Conservation (phyloP, 163 green algal species). For the Coccomyxa subellipsoidea region DNA sequence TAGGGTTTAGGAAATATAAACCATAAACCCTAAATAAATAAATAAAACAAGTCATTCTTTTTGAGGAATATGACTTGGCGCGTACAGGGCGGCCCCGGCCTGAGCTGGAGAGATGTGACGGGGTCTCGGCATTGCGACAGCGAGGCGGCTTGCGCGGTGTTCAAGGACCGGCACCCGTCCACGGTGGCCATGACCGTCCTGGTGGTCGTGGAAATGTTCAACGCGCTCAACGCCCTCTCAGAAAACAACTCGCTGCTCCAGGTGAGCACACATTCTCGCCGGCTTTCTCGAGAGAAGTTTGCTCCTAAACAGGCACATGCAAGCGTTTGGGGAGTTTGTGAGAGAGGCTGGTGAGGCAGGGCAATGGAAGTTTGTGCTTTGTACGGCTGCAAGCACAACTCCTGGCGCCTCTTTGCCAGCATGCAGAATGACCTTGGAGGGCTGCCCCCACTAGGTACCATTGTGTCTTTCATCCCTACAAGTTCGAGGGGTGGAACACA, state of each 20-base stretch:
- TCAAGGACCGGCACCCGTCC: slow-evolving; percentile 56
- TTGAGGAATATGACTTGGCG: not conserved
- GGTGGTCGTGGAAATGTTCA: slow-evolving; percentile 98
- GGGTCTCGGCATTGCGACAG: slow-evolving; percentile 72
- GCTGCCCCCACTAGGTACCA: too few relatives aligned
- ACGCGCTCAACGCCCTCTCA: slow-evolving; percentile 92
- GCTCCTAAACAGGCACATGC: too few relatives aligned
- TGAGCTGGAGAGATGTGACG: slow-evolving; percentile 73
- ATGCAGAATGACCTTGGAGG: not conserved
- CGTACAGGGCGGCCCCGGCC: slow-evolving; percentile 33
- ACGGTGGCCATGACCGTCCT: slow-evolving; percentile 89
- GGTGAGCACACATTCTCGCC: too few relatives aligned
- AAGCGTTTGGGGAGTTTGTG: too few relatives aligned
- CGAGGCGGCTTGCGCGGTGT: slow-evolving; percentile 52
- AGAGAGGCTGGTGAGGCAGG: too few relatives aligned
- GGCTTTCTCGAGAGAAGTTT: too few relatives aligned
- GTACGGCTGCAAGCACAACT: not conserved
- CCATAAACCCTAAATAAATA: too few relatives aligned
- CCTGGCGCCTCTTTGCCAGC: not conserved
- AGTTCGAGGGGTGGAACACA: too few relatives aligned
- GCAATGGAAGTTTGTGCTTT: too few relatives aligned
- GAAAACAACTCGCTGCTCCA: slow-evolving; percentile 50
- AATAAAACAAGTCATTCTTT: too few relatives aligned
- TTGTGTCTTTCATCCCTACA: too few relatives aligned
- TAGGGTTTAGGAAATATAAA: too few relatives aligned